These are phyloP conservation scores for Plasmodium gaboni DNA, from an alignment of 169 alveolate genomes.

Conservation along the genomic window DNA sequence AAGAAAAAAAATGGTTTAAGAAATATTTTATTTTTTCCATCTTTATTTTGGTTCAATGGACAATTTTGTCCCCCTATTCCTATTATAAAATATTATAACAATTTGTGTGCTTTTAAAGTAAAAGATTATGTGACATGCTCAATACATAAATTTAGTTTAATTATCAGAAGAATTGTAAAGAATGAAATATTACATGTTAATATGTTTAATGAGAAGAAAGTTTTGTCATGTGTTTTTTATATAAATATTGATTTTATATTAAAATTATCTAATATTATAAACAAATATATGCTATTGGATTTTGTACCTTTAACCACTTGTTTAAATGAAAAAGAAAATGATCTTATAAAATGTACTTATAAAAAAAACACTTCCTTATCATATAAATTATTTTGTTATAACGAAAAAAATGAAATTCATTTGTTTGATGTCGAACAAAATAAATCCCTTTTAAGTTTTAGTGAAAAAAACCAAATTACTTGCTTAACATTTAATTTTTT, in stretches of 20 bases:
- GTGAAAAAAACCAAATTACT: conserved; percentile 26
- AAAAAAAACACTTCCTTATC: not conserved
- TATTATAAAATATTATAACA: conserved; percentile 5
- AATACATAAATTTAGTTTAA: conserved; percentile 59
- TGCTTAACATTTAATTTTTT: conserved; percentile 35
- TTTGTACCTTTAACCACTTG: conserved; percentile 6
- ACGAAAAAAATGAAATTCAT: conserved; percentile 71
- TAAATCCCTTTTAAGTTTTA: conserved; percentile 20
- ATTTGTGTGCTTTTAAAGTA: not conserved
- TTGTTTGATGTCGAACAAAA: conserved; percentile 34
- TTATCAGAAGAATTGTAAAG: conserved; percentile 46
- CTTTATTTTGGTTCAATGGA: conserved; percentile 68
- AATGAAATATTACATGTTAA: conserved; percentile 55
- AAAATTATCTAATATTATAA: not conserved
- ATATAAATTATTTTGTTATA: conserved; percentile 17
- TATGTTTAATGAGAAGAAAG: conserved; percentile 63
- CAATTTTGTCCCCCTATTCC: conserved; percentile 40
- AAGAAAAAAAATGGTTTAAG: conserved; percentile 55
- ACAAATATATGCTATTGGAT: not conserved
- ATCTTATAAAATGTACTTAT: not conserved
- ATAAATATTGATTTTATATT: conserved; percentile 15
- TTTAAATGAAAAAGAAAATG: not conserved
- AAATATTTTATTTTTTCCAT: conserved; percentile 67
- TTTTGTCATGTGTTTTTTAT: conserved; percentile 60
- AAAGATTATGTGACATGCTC: conserved; percentile 55